phyloP scores from a whole-genome alignment of 441 rosid genomes.

The Daphne laureola region DNA sequence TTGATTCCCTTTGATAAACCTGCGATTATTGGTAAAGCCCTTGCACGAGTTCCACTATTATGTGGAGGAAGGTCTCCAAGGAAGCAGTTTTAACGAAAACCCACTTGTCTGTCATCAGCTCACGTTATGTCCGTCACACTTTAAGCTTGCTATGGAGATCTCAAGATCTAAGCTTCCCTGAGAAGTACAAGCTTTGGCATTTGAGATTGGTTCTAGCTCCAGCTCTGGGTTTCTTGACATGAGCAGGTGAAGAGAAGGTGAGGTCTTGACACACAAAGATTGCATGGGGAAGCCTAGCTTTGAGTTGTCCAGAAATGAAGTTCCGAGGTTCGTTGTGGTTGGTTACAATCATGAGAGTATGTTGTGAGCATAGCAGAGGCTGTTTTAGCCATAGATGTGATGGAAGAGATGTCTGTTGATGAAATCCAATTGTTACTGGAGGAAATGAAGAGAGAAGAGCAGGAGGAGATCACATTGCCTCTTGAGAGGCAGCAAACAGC shows the following conservation, averaged over 20 bases:
- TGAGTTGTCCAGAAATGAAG: constrained; percentile 22
- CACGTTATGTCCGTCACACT: constrained; percentile 17
- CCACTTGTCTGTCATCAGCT: constrained; percentile 11
- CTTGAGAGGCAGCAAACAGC: constrained; percentile 17
- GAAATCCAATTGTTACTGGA: constrained; percentile 59
- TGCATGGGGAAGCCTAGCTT: constrained; percentile 22
- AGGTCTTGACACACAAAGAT: constrained; percentile 13
- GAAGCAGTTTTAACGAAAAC: constrained; percentile 36
- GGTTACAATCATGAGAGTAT: constrained; percentile 50
- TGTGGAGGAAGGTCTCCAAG: constrained; percentile 82
- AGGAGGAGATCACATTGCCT: constrained; percentile 19
- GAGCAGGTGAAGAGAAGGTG: too few relatives aligned
- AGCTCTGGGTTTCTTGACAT: background rate
- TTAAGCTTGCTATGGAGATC: constrained; percentile 26
- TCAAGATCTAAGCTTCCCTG: constrained; percentile 16
- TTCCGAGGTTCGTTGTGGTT: constrained; percentile 22
- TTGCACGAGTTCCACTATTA: constrained; percentile 29
- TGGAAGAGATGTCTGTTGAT: constrained; percentile 53
- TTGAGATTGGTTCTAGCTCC: constrained; percentile 22
- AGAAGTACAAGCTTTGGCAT: constrained; percentile 16
- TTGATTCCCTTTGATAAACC: constrained; percentile 27
- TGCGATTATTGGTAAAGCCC: constrained; percentile 16
- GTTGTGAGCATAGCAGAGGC: constrained; percentile 73
- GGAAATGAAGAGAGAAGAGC: constrained; percentile 48
- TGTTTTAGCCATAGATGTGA: constrained; percentile 60